phyloP scores from a whole-genome alignment of 306 rosid genomes.

The Canavalia ensiformis region DNA sequence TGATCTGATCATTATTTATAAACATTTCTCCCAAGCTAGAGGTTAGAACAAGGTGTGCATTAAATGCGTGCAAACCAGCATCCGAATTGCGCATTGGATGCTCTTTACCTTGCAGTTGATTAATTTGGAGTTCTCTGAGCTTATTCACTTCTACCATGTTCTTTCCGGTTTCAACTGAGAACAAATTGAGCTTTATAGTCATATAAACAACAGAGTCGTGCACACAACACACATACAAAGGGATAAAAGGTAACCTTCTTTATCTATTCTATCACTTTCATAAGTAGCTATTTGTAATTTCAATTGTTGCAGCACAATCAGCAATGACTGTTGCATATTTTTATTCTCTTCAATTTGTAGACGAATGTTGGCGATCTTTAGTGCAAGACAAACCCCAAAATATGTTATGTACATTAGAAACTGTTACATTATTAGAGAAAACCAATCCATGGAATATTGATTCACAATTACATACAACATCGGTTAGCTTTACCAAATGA shows the following conservation, averaged over 20 bases:
- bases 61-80: not conserved
- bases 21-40: not conserved
- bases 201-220: not conserved
- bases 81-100: not conserved
- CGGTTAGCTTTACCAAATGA: constrained; percentile 35
- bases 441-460: not conserved
- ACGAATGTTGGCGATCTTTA: constrained; percentile 36
- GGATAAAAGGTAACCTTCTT: constrained; percentile 53
- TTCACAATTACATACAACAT: constrained; percentile 44
- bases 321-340: constrained; percentile 23
- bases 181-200: constrained; percentile 1
- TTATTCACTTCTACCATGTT: constrained; percentile 57
- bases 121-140: constrained; percentile 44
- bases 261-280: constrained; percentile 11
- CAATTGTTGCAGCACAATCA: constrained; percentile 53
- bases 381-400: constrained; percentile 30
- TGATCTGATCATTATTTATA: not conserved
- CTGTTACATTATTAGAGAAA: not conserved
- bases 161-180: constrained; percentile 54
- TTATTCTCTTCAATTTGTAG: constrained; percentile 43
- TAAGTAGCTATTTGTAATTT: constrained; percentile 41
- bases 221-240: not conserved
- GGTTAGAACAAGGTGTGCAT: not conserved
- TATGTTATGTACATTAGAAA: not conserved
- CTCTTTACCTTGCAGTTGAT: constrained; percentile 10